Base-by-base conservation (phyloP, 1,284 basidiomycete genomes). In the Malassezia globosa region DNA sequence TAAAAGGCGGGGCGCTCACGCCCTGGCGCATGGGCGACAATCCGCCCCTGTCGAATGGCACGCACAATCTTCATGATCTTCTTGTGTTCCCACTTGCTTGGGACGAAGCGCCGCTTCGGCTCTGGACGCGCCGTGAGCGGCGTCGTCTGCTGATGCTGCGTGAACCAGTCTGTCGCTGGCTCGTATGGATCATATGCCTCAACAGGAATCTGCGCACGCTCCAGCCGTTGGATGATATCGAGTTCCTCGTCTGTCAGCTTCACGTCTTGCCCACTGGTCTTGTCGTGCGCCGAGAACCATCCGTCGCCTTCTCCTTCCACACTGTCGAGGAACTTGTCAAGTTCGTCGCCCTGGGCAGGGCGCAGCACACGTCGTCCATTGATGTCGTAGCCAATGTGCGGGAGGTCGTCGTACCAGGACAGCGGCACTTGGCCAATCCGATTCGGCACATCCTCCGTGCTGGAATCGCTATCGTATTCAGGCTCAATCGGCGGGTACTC, bases 61-160 rank as follows among this genome's bases (percentile, higher is more conserved):
- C 90, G 87, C 54, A 97, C 92, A 61, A 97, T 96, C 80, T 97
- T 99, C 89, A 97, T 95, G 60, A 97, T 81, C 80, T 97, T 97
- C 78, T 95, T 83, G 75, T 96, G 95, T 76, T 97, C 94, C 94
- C 94, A 97, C 77, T 94, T 97, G 75, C 87, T 92, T 11, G 92
- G 87, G 5, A 96, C 81, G 81, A 92, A 99, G 46, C 94, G 80
- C 44, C 87, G 80, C 75, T 99, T 99, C 18, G 94, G 94, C 72
- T 97, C 90, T 1, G 90, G 87, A 14, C 85, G 84, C 33, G 81
- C 82, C 24, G 84, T 86, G 16, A 99, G 75, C 23, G 94, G 92
- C 83, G 88, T 95, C 35, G 84, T 75, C 75, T 90, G 85, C 69
- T 94, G 85, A 71, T 87, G 87, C 7, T 88, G 88, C 6, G 94